Base-by-base conservation (phyloP, 2,329 filamentous ascomycete species). In the Cercospora janseana region DNA sequence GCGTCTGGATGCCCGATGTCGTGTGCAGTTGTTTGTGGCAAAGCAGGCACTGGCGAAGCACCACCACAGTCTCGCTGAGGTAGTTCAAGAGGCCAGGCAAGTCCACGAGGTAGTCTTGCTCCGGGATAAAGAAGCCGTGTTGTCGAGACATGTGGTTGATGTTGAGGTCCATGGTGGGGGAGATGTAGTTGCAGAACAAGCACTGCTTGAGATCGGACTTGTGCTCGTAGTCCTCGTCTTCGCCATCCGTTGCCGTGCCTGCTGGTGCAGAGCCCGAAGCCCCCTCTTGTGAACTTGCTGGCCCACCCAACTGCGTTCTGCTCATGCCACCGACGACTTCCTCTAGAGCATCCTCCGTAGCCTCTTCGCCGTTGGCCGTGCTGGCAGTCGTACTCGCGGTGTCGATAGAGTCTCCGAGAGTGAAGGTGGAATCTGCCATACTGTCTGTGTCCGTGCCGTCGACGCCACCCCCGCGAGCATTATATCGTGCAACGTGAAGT, bases 71-170 rank as follows among this genome's bases (percentile, higher is more conserved):
- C 57, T 84, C 78, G 63, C 89, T 85, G 10, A 98, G 77, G 56
- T 90, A 85, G 46, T 78, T 77, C 53, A 98, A 72, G 42, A 98
- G 75, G 1, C 91, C 91, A 54, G 95, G 85, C 3, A 93, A 68
- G 63, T 98, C 81, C 4, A 87, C 82, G 2, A 98, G 74, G 63
- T 89, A 98, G 24, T 85, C 75, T 70, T 83, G 87, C 69, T 98
- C 93, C 0, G 93, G 93, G 55, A 98, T 85, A 70, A 97, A 96
- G 83, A 96, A 90, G 74, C 92, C 89, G 67, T 98, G 93, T 63
- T 86, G 85, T 53, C 88, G 86, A 66, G 86, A 84, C 93, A 98
- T 98, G 67, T 98, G 93, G 31, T 82, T 75, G 26, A 89, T 76
- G 64, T 91, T 96, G 24, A 91, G 75, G n/a, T 81, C 72, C 4